Evolutionary conservation across 192 early-diverging fungal genomes (phyloP).

Genomic region (Coemansia furcata): DNA sequence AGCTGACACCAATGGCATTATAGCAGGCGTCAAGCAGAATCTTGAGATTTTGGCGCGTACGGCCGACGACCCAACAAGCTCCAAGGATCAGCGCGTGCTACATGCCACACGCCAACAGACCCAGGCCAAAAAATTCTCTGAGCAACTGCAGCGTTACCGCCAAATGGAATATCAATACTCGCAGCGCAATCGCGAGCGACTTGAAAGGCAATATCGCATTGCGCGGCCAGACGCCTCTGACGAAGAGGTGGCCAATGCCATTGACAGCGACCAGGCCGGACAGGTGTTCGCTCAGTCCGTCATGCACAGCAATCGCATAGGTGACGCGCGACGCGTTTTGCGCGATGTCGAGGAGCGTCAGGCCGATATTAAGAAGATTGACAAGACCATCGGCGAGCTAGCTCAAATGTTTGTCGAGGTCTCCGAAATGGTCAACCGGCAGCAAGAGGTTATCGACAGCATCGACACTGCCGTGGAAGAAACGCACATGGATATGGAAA

Average conservation of each 20-base stretch:
- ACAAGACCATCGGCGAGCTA: slow-evolving; percentile 45
- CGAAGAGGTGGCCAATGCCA: slow-evolving; percentile 39
- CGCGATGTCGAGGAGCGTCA: slow-evolving; percentile 51
- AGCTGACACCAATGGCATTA: slow-evolving; percentile 34
- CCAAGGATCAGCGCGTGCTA: slow-evolving; percentile 34
- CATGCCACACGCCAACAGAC: slow-evolving; percentile 41
- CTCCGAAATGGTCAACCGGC: slow-evolving; percentile 50
- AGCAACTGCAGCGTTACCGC: slow-evolving; percentile 48
- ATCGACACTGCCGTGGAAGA: slow-evolving; percentile 49
- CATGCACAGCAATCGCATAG: slow-evolving; percentile 29
- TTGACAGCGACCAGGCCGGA: slow-evolving; percentile 50
- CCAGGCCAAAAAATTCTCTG: slow-evolving; percentile 40
- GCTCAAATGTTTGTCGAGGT: slow-evolving; percentile 51
- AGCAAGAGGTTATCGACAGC: slow-evolving; percentile 54
- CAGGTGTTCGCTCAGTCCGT: slow-evolving; percentile 54
- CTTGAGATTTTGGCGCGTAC: slow-evolving; percentile 40
- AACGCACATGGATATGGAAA: slow-evolving; percentile 38
- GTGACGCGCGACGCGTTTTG: slow-evolving; percentile 46
- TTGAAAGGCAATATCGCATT: slow-evolving; percentile 51
- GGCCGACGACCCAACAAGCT: slow-evolving; percentile 34
- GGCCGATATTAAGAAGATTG: slow-evolving; percentile 52
- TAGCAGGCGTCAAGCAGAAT: slow-evolving; percentile 40
- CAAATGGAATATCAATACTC: slow-evolving; percentile 52
- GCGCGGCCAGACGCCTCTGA: slow-evolving; percentile 48
- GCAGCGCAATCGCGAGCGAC: slow-evolving; percentile 49